phyloP scores from a whole-genome alignment of 129 eudicot species.

The Centaurea solstitialis region DNA sequence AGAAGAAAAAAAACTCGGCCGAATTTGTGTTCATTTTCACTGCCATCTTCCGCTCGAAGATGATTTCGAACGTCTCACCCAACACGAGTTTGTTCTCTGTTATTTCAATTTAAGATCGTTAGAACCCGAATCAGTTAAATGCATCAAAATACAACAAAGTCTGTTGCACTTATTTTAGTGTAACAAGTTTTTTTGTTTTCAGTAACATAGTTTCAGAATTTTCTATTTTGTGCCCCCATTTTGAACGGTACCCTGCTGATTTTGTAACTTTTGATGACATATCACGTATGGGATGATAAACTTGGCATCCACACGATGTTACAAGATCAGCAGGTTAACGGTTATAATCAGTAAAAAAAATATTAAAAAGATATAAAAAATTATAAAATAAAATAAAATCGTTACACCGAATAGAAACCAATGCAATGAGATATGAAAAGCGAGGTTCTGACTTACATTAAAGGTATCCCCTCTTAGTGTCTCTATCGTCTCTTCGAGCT shows the following conservation, averaged over 20 bases:
- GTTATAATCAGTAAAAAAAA: background rate
- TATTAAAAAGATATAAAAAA: too few species aligned
- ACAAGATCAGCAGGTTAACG: background rate
- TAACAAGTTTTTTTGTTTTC: background rate
- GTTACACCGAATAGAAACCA: too few species aligned
- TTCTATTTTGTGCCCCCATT: background rate
- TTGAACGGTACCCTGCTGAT: background rate
- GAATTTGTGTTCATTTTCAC: conserved; percentile 4
- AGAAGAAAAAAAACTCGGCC: background rate
- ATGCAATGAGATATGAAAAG: background rate
- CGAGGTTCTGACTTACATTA: conserved; percentile 43
- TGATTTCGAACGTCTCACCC: conserved; percentile 54
- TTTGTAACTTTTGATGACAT: background rate
- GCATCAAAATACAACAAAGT: too few species aligned
- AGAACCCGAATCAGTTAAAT: background rate
- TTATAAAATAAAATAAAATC: too few species aligned
- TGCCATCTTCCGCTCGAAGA: conserved; percentile 38
- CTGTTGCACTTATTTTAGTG: background rate
- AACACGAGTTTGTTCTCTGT: conserved; percentile 55
- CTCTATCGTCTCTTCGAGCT: conserved; percentile 86
- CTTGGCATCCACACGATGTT: background rate
- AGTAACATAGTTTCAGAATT: background rate
- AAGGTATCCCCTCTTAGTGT: conserved; percentile 60
- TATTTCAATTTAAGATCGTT: conserved; percentile 11
- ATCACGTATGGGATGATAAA: background rate